phyloP scores from a whole-genome alignment of 495 filamentous ascomycete species.

The Cladorrhinum samala region DNA sequence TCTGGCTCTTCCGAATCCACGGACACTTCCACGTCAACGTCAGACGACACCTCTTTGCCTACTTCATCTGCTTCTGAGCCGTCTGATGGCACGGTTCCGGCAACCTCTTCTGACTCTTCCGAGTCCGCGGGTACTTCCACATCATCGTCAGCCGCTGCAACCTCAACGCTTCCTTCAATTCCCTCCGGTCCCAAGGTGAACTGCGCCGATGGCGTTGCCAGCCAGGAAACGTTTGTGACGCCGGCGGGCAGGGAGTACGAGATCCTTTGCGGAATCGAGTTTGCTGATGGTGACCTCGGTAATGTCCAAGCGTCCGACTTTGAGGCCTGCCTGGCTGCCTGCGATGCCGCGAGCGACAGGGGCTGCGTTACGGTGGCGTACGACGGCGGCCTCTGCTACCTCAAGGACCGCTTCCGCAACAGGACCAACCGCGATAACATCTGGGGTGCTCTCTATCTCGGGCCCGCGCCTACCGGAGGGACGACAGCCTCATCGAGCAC shows the following conservation, averaged over 20 bases:
- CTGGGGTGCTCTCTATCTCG: neutral
- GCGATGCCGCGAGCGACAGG: neutral
- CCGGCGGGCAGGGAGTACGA: neutral
- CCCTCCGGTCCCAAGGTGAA: neutral
- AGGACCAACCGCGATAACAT: neutral
- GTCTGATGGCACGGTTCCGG: too few species aligned
- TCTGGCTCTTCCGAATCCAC: too few species aligned
- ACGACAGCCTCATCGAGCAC: neutral
- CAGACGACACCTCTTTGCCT: too few species aligned
- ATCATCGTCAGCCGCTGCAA: too few species aligned
- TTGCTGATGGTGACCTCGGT: conserved; percentile 3
- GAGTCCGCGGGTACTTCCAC: too few species aligned
- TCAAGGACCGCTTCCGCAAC: neutral
- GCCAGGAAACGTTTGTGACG: neutral
- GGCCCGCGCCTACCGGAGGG: neutral
- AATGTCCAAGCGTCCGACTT: neutral
- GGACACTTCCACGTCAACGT: too few species aligned
- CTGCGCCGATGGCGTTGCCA: neutral
- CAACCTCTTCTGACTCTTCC: too few species aligned
- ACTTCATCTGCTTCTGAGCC: too few species aligned
- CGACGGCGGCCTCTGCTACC: conserved; percentile 5
- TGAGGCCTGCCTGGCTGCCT: neutral
- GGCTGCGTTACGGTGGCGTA: conserved; percentile 5
- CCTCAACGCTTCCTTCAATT: neutral
- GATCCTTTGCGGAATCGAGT: conserved; percentile 1